Conservation (phyloP, 495 filamentous ascomycete species). For the Hypoxylon trugodes region DNA sequence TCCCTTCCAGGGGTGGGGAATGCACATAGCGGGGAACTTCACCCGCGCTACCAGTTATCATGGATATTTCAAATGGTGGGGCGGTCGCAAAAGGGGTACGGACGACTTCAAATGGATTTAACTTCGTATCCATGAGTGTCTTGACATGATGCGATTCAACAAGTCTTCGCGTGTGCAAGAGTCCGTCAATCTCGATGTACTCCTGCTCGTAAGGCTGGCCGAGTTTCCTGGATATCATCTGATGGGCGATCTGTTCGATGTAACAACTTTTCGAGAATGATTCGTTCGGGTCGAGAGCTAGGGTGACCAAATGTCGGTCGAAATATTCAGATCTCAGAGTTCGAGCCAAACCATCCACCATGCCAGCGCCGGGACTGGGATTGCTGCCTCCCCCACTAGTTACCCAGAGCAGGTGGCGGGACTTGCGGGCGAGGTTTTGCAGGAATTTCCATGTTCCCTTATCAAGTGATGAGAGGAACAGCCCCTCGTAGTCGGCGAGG, state of each 20-base stretch:
- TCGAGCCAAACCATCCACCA: slow-evolving; percentile 33
- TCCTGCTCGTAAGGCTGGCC: slow-evolving; percentile 19
- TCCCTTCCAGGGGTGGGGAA: not conserved
- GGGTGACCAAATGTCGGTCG: slow-evolving; percentile 21
- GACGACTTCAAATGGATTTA: not conserved
- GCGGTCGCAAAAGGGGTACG: not conserved
- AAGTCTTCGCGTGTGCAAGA: slow-evolving; percentile 30
- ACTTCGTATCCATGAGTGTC: not conserved
- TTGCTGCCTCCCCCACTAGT: slow-evolving; percentile 1
- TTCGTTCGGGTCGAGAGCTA: slow-evolving; percentile 3
- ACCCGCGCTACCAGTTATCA: not conserved
- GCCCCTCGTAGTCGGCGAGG: slow-evolving; percentile 53
- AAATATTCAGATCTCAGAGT: slow-evolving; percentile 24
- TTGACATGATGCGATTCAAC: slow-evolving; percentile 17
- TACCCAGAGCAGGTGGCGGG: slow-evolving; percentile 35
- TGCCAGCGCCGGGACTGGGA: slow-evolving; percentile 36
- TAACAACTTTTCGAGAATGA: not conserved
- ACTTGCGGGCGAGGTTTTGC: slow-evolving; percentile 42
- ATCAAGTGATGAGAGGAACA: slow-evolving; percentile 47
- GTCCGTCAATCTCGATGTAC: slow-evolving; percentile 25
- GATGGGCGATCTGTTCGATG: not conserved
- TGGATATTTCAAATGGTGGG: not conserved
- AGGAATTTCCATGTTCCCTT: slow-evolving; percentile 32
- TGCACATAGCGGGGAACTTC: not conserved
- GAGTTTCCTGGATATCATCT: slow-evolving; percentile 4